A percentile compares a stretch with the other conserved stretches of the same genome.
phyloP scores from a whole-genome alignment of 257 asterid genomes.

The Hygrophila difformis region DNA sequence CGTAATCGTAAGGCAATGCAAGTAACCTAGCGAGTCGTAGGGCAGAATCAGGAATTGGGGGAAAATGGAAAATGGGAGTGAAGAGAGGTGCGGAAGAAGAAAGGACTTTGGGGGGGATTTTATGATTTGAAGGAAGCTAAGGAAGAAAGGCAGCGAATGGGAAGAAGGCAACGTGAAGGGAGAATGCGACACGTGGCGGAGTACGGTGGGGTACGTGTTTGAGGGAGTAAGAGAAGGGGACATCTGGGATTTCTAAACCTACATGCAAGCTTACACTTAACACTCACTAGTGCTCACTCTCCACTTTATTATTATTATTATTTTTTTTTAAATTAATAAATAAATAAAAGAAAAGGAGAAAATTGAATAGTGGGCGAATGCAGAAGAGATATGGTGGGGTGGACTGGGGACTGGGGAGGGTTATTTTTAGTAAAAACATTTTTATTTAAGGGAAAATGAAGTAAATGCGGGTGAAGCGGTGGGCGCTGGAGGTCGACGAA shows the following conservation, averaged over 20 bases:
- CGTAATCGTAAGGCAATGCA: too few species aligned
- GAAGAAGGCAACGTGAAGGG: slow-evolving; percentile 55
- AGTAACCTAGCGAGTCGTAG: too few species aligned
- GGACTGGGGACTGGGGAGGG: too few species aligned
- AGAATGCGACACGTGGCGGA: slow-evolving; percentile 61
- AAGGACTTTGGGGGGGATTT: too few species aligned
- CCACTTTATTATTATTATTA: too few species aligned
- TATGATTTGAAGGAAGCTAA: too few species aligned
- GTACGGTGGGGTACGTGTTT: slow-evolving; percentile 81
- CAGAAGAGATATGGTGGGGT: too few species aligned
- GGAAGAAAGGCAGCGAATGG: slow-evolving; percentile 28
- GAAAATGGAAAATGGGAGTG: too few species aligned
- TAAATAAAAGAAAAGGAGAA: not conserved
- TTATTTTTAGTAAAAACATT: too few species aligned
- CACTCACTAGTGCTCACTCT: slow-evolving; percentile 8
- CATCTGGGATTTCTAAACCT: slow-evolving; percentile 48
- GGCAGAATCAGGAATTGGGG: too few species aligned
- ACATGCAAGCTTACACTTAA: slow-evolving; percentile 77
- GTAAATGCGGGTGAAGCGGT: slow-evolving; percentile 18
- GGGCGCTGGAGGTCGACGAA: not conserved
- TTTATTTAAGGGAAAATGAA: not conserved
- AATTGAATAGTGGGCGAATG: not conserved
- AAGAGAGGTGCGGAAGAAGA: too few species aligned
- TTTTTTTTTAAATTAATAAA: not conserved
- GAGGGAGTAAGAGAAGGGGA: slow-evolving; percentile 42